Conservation (phyloP, 2,329 filamentous ascomycete species). For the Periconia sp. region DNA sequence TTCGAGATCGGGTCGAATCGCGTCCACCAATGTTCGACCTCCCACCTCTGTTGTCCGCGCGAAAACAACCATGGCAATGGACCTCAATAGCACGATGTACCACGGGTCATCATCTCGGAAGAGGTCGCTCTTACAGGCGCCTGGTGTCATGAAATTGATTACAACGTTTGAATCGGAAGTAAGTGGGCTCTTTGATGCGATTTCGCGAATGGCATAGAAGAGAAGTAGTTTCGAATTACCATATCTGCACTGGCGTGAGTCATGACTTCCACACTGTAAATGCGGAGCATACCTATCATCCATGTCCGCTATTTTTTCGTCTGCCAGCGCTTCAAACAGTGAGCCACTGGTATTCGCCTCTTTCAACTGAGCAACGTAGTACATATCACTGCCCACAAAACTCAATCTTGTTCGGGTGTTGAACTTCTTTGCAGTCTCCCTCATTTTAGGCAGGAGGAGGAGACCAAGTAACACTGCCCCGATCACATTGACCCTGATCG, state of each 20-base stretch:
- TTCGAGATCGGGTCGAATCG: too few relatives aligned
- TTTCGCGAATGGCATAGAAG: slow-evolving; percentile 26
- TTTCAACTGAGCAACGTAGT: slow-evolving; percentile 26
- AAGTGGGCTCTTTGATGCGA: slow-evolving; percentile 24
- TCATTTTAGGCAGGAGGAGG: slow-evolving; percentile 35
- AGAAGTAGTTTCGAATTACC: slow-evolving; percentile 34
- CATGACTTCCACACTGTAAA: not conserved
- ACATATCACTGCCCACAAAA: slow-evolving; percentile 37
- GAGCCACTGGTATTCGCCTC: slow-evolving; percentile 19
- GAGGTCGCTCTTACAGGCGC: slow-evolving; percentile 32
- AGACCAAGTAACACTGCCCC: slow-evolving; percentile 26
- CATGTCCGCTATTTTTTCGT: slow-evolving; percentile 16
- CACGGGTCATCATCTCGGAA: slow-evolving; percentile 23
- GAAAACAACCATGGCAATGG: slow-evolving; percentile 14
- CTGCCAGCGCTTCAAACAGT: slow-evolving; percentile 29
- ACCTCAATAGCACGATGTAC: slow-evolving; percentile 8
- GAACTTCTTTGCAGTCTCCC: slow-evolving; percentile 19
- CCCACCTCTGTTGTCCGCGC: slow-evolving; percentile 29
- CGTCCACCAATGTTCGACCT: slow-evolving; percentile 24
- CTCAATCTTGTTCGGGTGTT: slow-evolving; percentile 22
- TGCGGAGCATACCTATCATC: slow-evolving; percentile 16
- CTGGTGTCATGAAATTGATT: slow-evolving; percentile 35
- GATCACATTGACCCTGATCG: slow-evolving; percentile 31
- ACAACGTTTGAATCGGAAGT: slow-evolving; percentile 29
- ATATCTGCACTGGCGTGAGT: slow-evolving; percentile 17